Evolutionary conservation across 495 filamentous ascomycete genomes (phyloP), one percentile per base, ranked within the genome.

Genomic region (Evernia prunastri): DNA sequence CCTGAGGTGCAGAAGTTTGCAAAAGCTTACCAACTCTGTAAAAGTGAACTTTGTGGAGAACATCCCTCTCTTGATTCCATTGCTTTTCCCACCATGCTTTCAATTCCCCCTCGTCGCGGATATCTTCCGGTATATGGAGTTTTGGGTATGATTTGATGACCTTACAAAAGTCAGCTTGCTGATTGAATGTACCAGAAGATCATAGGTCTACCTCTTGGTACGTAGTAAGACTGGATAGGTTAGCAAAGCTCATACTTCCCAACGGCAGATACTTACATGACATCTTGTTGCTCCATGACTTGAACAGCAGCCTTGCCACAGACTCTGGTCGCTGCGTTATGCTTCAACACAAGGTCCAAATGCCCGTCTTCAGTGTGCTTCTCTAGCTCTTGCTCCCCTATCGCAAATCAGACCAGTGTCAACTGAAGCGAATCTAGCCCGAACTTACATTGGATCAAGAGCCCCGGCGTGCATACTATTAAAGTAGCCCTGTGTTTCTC

Each of bases 131-230:
- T 11, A 65, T 51, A 0, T 74, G 60, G 17, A 63, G 66, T 17
- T 70, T 71, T 12, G 83, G 83, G 63, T 84, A 84, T 2, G 79
- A 82, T 12, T 57, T 67, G 23, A 75, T 64, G 3, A 89, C 70
- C 56, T 87, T 79, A 0, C 75, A 65, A 67, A 4, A 5, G 18
- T 53, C 27, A 53, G 49, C 49, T 31, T 31, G 27, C 27, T 17
- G n/a, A n/a, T n/a, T n/a, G n/a, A n/a, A 37, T 37, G 7, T 12
- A 37, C 36, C 36, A 37, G 36, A 37, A 37, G 12, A 37, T 37
- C 36, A 37, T 12, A n/a, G 36, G 13, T 25, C 1, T 53, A 53
- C 49, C 49, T 53, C 49, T 6, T 8, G 3, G 49, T 89, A 88
- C 1, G 79, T 84, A 0, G 83, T 83, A 13, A 67, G 4, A 81